Evolutionary conservation across 495 filamentous ascomycete genomes (phyloP).

Genomic region (Aspergillus sparsus): DNA sequence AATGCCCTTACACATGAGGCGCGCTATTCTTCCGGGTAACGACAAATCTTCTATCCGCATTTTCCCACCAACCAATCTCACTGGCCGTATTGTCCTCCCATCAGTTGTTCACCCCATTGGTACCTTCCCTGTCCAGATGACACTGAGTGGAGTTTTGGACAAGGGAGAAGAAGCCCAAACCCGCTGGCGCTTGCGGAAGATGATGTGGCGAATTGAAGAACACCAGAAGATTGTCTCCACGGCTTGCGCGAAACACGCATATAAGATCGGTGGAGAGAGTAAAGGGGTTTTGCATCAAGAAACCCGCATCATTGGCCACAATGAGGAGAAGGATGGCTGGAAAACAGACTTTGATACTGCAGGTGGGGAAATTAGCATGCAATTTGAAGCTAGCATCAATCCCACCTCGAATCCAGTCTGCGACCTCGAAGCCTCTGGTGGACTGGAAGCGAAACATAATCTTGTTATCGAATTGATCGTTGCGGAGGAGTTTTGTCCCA

Average conservation of each 20-base stretch:
- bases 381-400: slow-evolving; percentile 73
- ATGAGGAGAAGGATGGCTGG: slow-evolving; percentile 85
- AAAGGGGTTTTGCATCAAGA: slow-evolving; percentile 83
- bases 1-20: slow-evolving; percentile 67
- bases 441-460: slow-evolving; percentile 76
- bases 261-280: slow-evolving; percentile 66
- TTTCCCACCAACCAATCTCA: slow-evolving; percentile 94
- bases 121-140: slow-evolving; percentile 74
- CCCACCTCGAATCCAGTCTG: slow-evolving; percentile 66
- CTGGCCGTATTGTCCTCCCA: slow-evolving; percentile 75
- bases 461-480: slow-evolving; percentile 94
- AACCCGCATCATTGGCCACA: slow-evolving; percentile 68
- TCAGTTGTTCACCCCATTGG: slow-evolving; percentile 86
- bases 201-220: slow-evolving; percentile 94
- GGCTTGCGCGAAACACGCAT: slow-evolving; percentile 75
- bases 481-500: slow-evolving; percentile 81
- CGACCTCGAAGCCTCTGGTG: slow-evolving; percentile 76
- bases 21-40: slow-evolving; percentile 74
- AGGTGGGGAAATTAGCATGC: slow-evolving; percentile 76
- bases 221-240: slow-evolving; percentile 74
- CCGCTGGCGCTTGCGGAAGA: slow-evolving; percentile 85
- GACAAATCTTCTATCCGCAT: slow-evolving; percentile 78
- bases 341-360: slow-evolving; percentile 81
- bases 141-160: slow-evolving; percentile 75
- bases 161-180: slow-evolving; percentile 61